A percentile compares a stretch with the other conserved stretches of the same genome.
Evolutionary conservation across 2,329 filamentous ascomycete species (phyloP).

Genomic region (Sarocladiaceae sp.): DNA sequence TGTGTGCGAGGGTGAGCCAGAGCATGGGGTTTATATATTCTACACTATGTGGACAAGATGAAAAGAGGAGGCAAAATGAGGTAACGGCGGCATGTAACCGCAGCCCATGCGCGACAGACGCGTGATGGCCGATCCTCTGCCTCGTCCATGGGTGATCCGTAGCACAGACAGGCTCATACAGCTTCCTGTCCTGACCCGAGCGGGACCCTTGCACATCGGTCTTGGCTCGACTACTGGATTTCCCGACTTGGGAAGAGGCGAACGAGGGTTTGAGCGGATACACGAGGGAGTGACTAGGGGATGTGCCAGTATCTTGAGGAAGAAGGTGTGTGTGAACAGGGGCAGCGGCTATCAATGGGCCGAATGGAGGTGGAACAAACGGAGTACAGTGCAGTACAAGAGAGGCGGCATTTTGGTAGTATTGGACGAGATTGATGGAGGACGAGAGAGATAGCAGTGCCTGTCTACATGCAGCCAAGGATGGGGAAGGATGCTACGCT

Average conservation of each 20-base stretch:
- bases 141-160: neutral
- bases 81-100: neutral
- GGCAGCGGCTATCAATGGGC: neutral
- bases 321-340: neutral
- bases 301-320: neutral
- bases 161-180: neutral
- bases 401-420: too few relatives aligned
- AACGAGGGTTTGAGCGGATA: neutral
- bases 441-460: neutral
- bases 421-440: neutral
- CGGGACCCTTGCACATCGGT: too few relatives aligned
- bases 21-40: neutral
- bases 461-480: neutral
- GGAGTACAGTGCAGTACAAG: too few relatives aligned
- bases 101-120: neutral
- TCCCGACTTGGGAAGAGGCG: too few relatives aligned
- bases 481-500: neutral
- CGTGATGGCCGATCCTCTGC: slow-evolving; percentile 4
- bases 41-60: neutral
- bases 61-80: neutral
- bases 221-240: neutral
- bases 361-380: neutral
- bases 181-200: slow-evolving; percentile 5
- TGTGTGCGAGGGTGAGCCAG: neutral
- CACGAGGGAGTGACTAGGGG: neutral